Evolutionary conservation across 1,284 basidiomycete genomes (phyloP), one percentile per base, ranked within the genome.

Genomic region (Boletellus sp.): DNA sequence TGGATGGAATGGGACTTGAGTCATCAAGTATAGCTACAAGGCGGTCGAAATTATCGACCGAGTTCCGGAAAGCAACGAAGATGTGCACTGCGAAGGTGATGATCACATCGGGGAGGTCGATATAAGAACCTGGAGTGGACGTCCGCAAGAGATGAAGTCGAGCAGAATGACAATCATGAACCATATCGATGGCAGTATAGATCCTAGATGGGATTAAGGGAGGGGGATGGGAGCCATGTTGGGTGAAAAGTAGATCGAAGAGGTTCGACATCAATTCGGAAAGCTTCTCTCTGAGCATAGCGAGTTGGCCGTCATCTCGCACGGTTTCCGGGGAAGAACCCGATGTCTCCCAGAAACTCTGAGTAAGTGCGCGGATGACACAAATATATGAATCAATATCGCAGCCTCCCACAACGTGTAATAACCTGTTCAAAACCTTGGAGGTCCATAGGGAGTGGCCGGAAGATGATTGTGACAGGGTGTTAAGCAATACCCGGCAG

Each of bases 391-490:
- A 62, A 37, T 60, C 61, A 5, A 56, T 44, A 43, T 66, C 67
- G n/a, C 49, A 49, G 41, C 10, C 33, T 51, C 54, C 50, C 19
- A 68, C 35, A 13, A 36, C 39, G 15, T 67, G 61, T 3, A 71
- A 67, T 33, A 78, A 58, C 8, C 60, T 69, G n/a, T 66, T 56
- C 21, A 72, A 54, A 16, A 69, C 70, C 56, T 68, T 71, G 51
- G 71, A 76, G 15, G 66, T 66, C 76, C 77, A 80, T 12, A 67
- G 43, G 12, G 42, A 52, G 18, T 44, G 52, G 40, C 37, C 33
- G 26, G 47, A 47, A 21, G 51, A 44, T 10, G 50, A 55, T 44
- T 39, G 60, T 16, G 55, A 63, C 21, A 62, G 40, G 22, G 32
- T 30, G 8, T 33, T 37, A 38, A 69, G 46, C 4, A 63, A 45